Evolutionary conservation across 371 early-diverging fungal genomes (phyloP).

Genomic region (Mortierella sp.): DNA sequence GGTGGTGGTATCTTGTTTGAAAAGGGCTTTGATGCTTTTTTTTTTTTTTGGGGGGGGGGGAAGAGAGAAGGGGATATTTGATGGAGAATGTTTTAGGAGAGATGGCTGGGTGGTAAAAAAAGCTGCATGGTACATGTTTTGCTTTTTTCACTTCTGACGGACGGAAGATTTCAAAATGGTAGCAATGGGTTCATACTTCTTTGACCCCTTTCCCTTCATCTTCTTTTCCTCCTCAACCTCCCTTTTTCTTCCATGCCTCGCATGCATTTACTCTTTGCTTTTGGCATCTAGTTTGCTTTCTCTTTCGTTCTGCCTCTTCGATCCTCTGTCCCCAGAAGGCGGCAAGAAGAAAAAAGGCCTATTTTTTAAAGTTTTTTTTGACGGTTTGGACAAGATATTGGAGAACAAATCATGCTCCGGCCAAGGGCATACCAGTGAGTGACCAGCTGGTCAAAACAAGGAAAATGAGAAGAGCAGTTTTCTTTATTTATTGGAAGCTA

Average conservation of each 20-base stretch:
- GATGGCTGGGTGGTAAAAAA: not conserved
- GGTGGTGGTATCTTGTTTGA: not conserved
- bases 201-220: not conserved
- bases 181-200: not conserved
- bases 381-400: conserved; percentile 23
- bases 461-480: conserved; percentile 25
- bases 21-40: not conserved
- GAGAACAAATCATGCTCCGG: conserved; percentile 46
- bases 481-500: conserved; percentile 17
- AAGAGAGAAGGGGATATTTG: not conserved
- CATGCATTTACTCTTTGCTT: not conserved
- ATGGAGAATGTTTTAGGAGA: not conserved
- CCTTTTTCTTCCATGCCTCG: not conserved
- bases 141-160: not conserved
- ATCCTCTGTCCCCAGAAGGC: conserved; percentile 1
- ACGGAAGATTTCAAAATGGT: not conserved
- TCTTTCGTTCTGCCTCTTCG: not conserved
- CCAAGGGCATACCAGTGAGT: conserved; percentile 5
- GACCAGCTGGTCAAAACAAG: conserved; percentile 21
- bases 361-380: conserved; percentile 10
- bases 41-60: no score
- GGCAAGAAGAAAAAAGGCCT: not conserved
- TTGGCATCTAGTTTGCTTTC: not conserved
- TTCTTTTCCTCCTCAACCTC: not conserved
- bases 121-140: not conserved